Conservation (phyloP, 106 monocot genomes). For the Xerophyta viscosa region DNA sequence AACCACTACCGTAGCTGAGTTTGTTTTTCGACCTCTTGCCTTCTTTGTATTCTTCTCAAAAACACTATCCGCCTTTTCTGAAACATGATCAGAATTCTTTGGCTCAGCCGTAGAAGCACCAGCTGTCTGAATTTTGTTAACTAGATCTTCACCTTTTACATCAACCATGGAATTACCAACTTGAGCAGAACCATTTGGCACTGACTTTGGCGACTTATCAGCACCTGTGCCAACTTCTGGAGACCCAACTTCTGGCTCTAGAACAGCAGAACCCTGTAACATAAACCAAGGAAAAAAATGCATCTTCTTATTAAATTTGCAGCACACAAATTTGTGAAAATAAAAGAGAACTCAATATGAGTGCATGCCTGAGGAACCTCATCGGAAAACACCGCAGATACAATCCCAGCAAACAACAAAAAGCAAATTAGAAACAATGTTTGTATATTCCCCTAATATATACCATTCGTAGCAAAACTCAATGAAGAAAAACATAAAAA, state of each 20-base stretch:
- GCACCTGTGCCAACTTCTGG: slow-evolving; percentile 23
- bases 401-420: slow-evolving; percentile 23
- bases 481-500: background rate
- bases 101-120: slow-evolving; percentile 3
- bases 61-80: slow-evolving; percentile 7
- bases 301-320: background rate
- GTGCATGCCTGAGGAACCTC: slow-evolving; percentile 8
- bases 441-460: background rate
- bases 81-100: slow-evolving; percentile 5
- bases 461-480: background rate
- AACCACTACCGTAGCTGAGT: slow-evolving; percentile 5
- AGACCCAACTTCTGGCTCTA: slow-evolving; percentile 31
- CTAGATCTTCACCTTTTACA: slow-evolving; percentile 12
- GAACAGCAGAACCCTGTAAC: slow-evolving; percentile 38
- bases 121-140: slow-evolving; percentile 6
- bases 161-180: slow-evolving; percentile 19
- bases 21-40: background rate
- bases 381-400: slow-evolving; percentile 14
- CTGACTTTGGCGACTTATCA: slow-evolving; percentile 13
- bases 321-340: no score
- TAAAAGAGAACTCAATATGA: background rate
- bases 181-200: slow-evolving; percentile 30
- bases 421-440: background rate
- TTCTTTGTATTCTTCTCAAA: slow-evolving; percentile 6
- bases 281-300: background rate